A percentile compares a stretch with the other conserved stretches of the same genome.
These are phyloP conservation scores for Candida tunisiensis DNA, from an alignment of 1,139 yeast genomes.

Conservation along the genomic window DNA sequence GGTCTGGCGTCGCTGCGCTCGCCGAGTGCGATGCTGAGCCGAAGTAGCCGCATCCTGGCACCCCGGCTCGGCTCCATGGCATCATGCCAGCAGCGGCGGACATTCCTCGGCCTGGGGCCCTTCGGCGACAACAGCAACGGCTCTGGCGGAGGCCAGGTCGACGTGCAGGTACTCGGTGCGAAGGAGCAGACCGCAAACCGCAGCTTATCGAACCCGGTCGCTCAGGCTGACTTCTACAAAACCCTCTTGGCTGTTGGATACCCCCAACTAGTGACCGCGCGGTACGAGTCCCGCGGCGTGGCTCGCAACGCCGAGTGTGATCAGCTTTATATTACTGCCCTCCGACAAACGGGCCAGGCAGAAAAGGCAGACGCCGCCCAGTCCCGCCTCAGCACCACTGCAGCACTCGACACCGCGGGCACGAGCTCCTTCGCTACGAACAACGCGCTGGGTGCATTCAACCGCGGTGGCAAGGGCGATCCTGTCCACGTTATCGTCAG, in stretches of 20 bases:
- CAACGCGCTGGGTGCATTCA: constrained; percentile 1
- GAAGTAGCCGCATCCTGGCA: too few relatives aligned
- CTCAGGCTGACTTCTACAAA: constrained; percentile 72
- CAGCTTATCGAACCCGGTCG: constrained; percentile 44
- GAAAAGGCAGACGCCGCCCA: constrained; percentile 50
- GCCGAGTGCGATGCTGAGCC: too few relatives aligned
- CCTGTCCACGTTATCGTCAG: constrained; percentile 88
- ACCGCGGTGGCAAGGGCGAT: constrained; percentile 28
- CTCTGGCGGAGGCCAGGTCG: too few relatives aligned
- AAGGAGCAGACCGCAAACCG: constrained; percentile 76
- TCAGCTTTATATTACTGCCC: constrained; percentile 60
- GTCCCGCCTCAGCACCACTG: constrained; percentile 7
- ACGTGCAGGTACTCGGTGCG: constrained; percentile 36
- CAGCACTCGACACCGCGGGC: constrained; percentile 3
- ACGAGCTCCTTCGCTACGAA: background rate
- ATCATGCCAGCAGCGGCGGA: too few relatives aligned
- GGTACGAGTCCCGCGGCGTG: constrained; percentile 85
- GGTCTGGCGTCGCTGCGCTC: too few relatives aligned
- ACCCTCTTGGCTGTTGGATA: constrained; percentile 58
- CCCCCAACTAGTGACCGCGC: constrained; percentile 83
- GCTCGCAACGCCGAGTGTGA: constrained; percentile 70
- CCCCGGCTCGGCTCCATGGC: too few relatives aligned
- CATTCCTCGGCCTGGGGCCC: too few relatives aligned
- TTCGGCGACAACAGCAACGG: too few relatives aligned
- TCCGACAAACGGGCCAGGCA: constrained; percentile 57